These are phyloP conservation scores for Aspergillus pseudotamarii DNA, from an alignment of 2,329 filamentous ascomycete species.

Conservation along the genomic window DNA sequence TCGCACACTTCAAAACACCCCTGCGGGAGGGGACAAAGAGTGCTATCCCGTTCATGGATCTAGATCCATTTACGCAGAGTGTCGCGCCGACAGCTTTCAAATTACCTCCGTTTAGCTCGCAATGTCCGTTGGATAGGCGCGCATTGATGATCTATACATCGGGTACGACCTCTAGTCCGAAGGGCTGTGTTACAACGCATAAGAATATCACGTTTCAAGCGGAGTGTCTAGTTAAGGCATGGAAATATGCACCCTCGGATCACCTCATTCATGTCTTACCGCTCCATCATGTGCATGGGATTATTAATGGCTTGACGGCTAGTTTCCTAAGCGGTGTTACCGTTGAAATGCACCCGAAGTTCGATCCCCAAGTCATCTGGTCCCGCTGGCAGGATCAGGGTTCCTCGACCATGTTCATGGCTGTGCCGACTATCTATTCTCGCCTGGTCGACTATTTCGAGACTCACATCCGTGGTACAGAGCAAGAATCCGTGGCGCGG, in stretches of 20 bases:
- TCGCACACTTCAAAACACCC: conserved; percentile 35
- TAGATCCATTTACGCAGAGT: conserved; percentile 26
- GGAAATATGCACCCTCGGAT: conserved; percentile 40
- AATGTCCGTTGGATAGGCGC: conserved; percentile 32
- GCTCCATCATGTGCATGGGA: conserved; percentile 55
- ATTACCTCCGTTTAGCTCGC: conserved; percentile 36
- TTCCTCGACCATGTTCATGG: conserved; percentile 52
- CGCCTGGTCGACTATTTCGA: conserved; percentile 52
- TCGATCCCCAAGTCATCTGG: conserved; percentile 51
- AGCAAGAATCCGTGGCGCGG: conserved; percentile 35
- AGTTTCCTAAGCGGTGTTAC: conserved; percentile 50
- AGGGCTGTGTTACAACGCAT: conserved; percentile 49
- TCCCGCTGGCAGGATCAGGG: conserved; percentile 46
- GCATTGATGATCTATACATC: conserved; percentile 49
- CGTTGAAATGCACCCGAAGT: conserved; percentile 52
- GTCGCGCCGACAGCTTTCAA: conserved; percentile 22
- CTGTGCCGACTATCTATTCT: conserved; percentile 56
- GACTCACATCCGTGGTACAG: conserved; percentile 39
- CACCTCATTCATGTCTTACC: conserved; percentile 54
- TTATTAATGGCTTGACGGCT: conserved; percentile 54
- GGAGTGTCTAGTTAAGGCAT: conserved; percentile 33
- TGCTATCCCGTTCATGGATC: conserved; percentile 34
- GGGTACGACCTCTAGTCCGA: conserved; percentile 46
- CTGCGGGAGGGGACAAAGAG: conserved; percentile 34
- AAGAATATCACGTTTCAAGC: conserved; percentile 42